Conservation (phyloP, 495 filamentous ascomycete species). For the Lineolata rhizophorae region DNA sequence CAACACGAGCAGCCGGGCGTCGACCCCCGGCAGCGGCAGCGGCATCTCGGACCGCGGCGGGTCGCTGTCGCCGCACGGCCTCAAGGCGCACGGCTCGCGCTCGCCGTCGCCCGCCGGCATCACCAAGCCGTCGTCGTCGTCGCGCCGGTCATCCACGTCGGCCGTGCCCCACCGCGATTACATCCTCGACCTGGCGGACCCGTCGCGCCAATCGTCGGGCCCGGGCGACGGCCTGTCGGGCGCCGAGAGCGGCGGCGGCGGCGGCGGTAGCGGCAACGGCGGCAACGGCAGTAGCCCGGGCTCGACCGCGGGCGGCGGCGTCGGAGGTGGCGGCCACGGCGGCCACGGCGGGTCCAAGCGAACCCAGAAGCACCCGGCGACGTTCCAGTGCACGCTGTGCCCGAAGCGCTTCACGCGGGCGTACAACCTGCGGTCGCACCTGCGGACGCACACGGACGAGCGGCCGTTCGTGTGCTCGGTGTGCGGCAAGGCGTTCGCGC, state of each 20-base stretch:
- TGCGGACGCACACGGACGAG: slow-evolving; percentile 24
- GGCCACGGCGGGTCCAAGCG: slow-evolving; percentile 30
- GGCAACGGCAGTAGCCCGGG: neutral
- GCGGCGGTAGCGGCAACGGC: too few species aligned
- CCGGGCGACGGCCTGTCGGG: slow-evolving; percentile 18
- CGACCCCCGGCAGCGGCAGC: slow-evolving; percentile 8
- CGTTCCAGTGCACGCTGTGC: slow-evolving; percentile 24
- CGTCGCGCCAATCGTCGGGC: slow-evolving; percentile 51
- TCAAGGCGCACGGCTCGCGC: slow-evolving; percentile 15
- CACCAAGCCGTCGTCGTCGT: slow-evolving; percentile 4
- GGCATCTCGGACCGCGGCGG: slow-evolving; percentile 17
- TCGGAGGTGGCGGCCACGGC: too few species aligned
- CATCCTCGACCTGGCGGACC: slow-evolving; percentile 78
- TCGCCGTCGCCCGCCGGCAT: slow-evolving; percentile 37
- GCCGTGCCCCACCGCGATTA: slow-evolving; percentile 70
- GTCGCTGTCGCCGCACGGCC: slow-evolving; percentile 46
- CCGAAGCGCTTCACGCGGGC: slow-evolving; percentile 26
- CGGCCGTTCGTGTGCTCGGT: slow-evolving; percentile 35
- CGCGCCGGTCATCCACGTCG: slow-evolving; percentile 68
- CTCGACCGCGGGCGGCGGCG: too few species aligned
- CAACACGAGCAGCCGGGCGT: slow-evolving; percentile 12
- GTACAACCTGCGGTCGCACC: slow-evolving; percentile 25
- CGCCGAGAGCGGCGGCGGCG: slow-evolving; percentile 3
- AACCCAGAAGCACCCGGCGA: slow-evolving; percentile 71
- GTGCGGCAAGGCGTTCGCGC: slow-evolving; percentile 62